Conservation (phyloP, 2,329 filamentous ascomycete species). For the Aspergillus sp. region DNA sequence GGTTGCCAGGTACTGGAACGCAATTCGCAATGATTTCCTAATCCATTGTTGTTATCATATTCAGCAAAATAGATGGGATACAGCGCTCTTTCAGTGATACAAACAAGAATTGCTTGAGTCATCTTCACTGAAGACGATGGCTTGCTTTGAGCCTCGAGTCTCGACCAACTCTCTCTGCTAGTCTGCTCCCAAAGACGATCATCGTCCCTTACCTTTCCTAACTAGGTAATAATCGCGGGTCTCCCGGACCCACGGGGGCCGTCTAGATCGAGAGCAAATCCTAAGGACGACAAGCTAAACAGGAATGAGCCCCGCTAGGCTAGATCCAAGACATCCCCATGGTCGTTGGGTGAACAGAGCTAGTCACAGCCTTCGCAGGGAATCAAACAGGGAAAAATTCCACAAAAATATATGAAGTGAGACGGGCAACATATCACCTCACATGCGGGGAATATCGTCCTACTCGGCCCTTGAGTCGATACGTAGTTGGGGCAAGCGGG, state of each 20-base stretch:
- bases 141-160: background rate
- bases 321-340: conserved; percentile 4
- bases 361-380: background rate
- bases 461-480: conserved; percentile 14
- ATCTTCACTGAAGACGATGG: conserved; percentile 7
- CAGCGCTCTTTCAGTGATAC: background rate
- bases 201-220: conserved; percentile 6
- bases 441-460: conserved; percentile 18
- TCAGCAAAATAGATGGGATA: conserved; percentile 6
- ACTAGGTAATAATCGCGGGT: background rate
- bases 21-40: conserved; percentile 18
- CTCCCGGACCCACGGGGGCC: background rate
- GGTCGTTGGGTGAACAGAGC: conserved; percentile 8
- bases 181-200: conserved; percentile 6
- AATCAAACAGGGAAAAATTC: conserved; percentile 2
- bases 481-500: conserved; percentile 9
- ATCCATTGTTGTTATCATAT: conserved; percentile 5
- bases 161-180: conserved; percentile 10
- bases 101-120: conserved; percentile 10
- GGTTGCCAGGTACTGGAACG: background rate
- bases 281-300: conserved; percentile 2
- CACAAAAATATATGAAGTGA: background rate
- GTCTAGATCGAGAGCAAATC: conserved; percentile 7
- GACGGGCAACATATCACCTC: conserved; percentile 15
- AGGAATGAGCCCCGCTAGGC: conserved; percentile 14